These are phyloP conservation scores for Ochromonas danica DNA, from an alignment of 108 stramenopile species.

Conservation along the genomic window DNA sequence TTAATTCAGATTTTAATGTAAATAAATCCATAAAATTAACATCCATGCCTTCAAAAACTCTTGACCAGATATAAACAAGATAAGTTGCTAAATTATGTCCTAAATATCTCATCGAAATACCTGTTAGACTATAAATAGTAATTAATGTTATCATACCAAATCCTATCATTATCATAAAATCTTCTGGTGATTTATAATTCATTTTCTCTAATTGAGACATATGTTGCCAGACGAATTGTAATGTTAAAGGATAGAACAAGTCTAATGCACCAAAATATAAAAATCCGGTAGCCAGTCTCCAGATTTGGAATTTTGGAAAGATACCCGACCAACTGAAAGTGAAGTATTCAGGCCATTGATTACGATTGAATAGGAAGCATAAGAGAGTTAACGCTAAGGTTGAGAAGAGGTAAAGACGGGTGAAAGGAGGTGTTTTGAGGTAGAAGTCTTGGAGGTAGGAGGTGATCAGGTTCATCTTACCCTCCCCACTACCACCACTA, in stretches of 20 bases:
- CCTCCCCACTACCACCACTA: too few species aligned
- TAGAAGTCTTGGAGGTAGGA: too few species aligned
- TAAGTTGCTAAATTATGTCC: conserved; percentile 90
- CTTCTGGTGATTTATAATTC: conserved; percentile 79
- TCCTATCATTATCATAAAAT: conserved; percentile 86
- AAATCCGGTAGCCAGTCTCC: conserved; percentile 5
- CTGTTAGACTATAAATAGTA: conserved; percentile 66
- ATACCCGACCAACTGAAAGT: not conserved
- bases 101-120: conserved; percentile 69
- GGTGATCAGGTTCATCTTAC: too few species aligned
- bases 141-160: conserved; percentile 78
- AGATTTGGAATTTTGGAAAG: conserved; percentile 9
- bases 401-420: too few species aligned
- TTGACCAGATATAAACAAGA: conserved; percentile 90
- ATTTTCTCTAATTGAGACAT: conserved; percentile 89
- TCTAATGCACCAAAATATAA: conserved; percentile 27
- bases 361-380: not conserved
- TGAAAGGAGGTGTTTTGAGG: too few species aligned
- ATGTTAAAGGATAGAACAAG: conserved; percentile 26
- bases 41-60: conserved; percentile 82
- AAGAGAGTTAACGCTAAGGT: conserved; percentile 2
- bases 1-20: conserved; percentile 50
- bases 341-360: conserved; percentile 8
- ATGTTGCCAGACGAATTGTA: conserved; percentile 77
- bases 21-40: conserved; percentile 86